Base-by-base conservation (phyloP, 2,329 filamentous ascomycete species). In the Monilinia fructicola region DNA sequence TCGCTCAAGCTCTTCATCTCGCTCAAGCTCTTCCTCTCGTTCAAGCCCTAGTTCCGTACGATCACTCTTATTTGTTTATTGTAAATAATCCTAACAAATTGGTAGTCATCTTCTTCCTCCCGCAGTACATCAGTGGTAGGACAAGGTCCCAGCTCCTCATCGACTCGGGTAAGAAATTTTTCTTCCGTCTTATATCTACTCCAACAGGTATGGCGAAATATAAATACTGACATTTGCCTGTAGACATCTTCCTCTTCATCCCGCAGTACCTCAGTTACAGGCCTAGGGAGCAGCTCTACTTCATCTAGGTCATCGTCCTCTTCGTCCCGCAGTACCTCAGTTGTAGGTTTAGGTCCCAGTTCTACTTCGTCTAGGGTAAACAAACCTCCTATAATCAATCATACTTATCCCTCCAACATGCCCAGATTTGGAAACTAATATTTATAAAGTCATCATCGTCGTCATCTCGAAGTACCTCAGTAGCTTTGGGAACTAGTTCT, bases 41-140 rank as follows among this genome's bases (percentile, higher is more conserved):
- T 40, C 53, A 54, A 54, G 35, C 18, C 40, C 54, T 12, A 55
- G 54, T 23, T 55, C n/a, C 14, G 54, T 55, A 55, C 6, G 35
- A 0, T 26, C 9, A 23, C 9, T 5, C n/a, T 42, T 55, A 4
- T 1, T 55, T 4, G 1, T 16, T 16, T 26, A 18, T 2, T n/a
- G 3, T 11, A n/a, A 1, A 40, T 26, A 7, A 7, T 55, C 2
- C 54, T 55, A 40, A 55, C n/a, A 9, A 40, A 4, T n/a, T 55
- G 54, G n/a, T 40, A 55, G 54, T 26, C n/a, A 4, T 7, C 2
- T 26, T 55, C 54, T 55, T 55, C 35, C 10, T 55, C 54, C 9
- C 31, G 31, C 14, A 26, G 12, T 40, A 26, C 54, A 6, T 40
- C 54, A 21, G 54, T 3, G 11, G n/a, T 40, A 0, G 35, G n/a